These are phyloP conservation scores for Ophiostoma angusticollis DNA, from an alignment of 2,329 filamentous ascomycete species.

Conservation along the genomic window DNA sequence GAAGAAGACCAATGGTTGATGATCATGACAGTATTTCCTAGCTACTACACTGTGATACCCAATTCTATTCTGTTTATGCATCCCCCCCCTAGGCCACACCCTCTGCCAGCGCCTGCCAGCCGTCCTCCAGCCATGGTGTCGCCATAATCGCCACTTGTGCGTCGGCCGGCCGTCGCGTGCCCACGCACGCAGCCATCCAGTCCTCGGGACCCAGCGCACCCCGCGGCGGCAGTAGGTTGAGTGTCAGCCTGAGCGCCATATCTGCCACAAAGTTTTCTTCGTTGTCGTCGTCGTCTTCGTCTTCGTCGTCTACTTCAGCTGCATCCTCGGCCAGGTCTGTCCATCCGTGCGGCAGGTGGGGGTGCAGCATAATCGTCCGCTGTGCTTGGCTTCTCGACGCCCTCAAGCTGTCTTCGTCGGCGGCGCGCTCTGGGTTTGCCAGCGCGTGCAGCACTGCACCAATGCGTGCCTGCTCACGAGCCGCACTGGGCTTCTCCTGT, in stretches of 20 bases:
- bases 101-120: constrained; percentile 48
- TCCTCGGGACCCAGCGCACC: constrained; percentile 56
- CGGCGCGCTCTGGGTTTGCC: constrained; percentile 32
- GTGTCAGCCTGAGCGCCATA: constrained; percentile 72
- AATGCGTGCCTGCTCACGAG: constrained; percentile 54
- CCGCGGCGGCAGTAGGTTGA: constrained; percentile 58
- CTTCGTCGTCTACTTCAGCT: constrained; percentile 18
- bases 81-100: constrained; percentile 17
- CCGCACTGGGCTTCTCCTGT: constrained; percentile 28
- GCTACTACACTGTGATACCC: background rate
- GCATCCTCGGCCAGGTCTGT: constrained; percentile 47
- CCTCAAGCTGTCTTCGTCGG: constrained; percentile 36
- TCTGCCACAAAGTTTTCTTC: constrained; percentile 43
- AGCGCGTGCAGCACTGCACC: constrained; percentile 66
- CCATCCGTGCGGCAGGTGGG: constrained; percentile 72
- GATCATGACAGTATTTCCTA: too few relatives aligned
- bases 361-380: constrained; percentile 67
- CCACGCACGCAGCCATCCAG: constrained; percentile 59
- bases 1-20: too few relatives aligned
- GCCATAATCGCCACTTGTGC: constrained; percentile 66
- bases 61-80: background rate
- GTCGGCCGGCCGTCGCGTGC: constrained; percentile 58
- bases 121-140: constrained; percentile 61
- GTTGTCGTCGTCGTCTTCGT: constrained; percentile 32
- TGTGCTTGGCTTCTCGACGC: constrained; percentile 48